Percentiles rank a stretch among this genome's conserved stretches.
Conservation (phyloP, 148 eudicot species). For the Agrostemma githago region DNA sequence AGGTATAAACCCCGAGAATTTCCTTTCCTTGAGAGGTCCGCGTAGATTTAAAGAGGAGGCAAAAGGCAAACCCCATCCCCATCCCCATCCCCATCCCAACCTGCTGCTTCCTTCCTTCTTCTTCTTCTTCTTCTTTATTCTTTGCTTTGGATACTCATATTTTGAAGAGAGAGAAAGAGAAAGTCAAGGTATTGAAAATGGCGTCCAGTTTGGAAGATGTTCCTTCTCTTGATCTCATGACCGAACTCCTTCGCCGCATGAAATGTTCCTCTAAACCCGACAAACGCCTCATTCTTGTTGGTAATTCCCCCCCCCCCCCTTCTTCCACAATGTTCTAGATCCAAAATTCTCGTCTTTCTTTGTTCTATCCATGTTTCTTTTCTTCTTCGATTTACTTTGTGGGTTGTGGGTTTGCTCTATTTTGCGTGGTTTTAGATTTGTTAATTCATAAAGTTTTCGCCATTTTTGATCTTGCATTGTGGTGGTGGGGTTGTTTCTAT, state of each 20-base stretch:
- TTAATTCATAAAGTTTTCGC: not conserved
- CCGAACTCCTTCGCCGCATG: conserved; percentile 93
- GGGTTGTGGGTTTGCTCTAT: not conserved
- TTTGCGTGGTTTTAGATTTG: not conserved
- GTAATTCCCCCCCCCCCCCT: conserved; percentile 25
- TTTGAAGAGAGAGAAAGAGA: not conserved
- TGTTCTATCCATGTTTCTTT: not conserved
- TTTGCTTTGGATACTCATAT: not conserved
- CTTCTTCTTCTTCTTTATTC: not conserved
- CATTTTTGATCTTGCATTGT: not conserved
- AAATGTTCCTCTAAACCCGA: conserved; percentile 82
- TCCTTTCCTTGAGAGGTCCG: conserved; percentile 10
- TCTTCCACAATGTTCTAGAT: conserved; percentile 9
- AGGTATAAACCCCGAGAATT: not conserved
- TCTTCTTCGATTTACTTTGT: not conserved
- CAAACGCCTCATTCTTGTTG: conserved; percentile 89
- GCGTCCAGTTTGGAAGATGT: conserved; percentile 74
- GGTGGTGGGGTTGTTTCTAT: not conserved
- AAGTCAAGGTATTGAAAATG: conserved; percentile 19
- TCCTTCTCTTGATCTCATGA: conserved; percentile 63
- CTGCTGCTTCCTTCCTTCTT: conserved; percentile 2
- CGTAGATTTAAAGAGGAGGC: not conserved
- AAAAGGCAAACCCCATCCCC: not conserved
- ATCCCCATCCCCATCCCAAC: not conserved
- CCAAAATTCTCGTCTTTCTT: conserved; percentile 4